Conservation (phyloP, 495 filamentous ascomycete genomes). For the Hyphodiscus hymeniophilus region DNA sequence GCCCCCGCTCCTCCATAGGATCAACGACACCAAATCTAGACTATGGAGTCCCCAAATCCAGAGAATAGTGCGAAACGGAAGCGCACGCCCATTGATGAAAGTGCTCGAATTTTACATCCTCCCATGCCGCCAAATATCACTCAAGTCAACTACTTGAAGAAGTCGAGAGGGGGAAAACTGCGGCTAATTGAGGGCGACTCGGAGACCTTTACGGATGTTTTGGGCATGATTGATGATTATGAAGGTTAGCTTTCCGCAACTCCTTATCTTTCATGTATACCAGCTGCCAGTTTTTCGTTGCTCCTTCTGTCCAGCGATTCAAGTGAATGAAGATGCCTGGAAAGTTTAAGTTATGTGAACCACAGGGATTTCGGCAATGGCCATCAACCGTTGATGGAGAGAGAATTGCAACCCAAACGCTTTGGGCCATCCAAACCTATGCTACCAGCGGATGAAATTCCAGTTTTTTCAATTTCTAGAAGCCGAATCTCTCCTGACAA, state of each 20-base stretch:
- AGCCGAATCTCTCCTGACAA: too few relatives aligned
- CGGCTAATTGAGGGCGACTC: conserved; percentile 36
- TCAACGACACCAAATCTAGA: too few relatives aligned
- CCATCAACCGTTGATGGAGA: too few relatives aligned
- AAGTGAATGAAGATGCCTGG: too few relatives aligned
- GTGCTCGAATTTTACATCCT: conserved; percentile 24
- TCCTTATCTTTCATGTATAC: background rate
- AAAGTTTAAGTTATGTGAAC: too few relatives aligned
- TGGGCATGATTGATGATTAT: conserved; percentile 67
- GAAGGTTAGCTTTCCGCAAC: conserved; percentile 36
- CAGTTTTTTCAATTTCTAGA: too few relatives aligned
- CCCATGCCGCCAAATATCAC: conserved; percentile 40
- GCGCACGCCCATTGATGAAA: conserved; percentile 6
- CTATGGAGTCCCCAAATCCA: conserved; percentile 13
- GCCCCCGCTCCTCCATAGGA: conserved; percentile 2
- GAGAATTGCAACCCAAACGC: too few relatives aligned
- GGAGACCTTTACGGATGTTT: conserved; percentile 36
- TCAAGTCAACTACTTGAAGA: conserved; percentile 73
- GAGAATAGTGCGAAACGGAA: conserved; percentile 13
- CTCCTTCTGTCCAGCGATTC: too few relatives aligned
- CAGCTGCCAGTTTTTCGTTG: too few relatives aligned
- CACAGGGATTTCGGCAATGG: too few relatives aligned
- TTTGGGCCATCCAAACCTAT: too few relatives aligned
- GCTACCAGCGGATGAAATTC: too few relatives aligned
- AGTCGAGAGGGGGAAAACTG: conserved; percentile 28